phyloP scores from a whole-genome alignment of 192 early-diverging fungal species.

The Anaeromyces robustus region DNA sequence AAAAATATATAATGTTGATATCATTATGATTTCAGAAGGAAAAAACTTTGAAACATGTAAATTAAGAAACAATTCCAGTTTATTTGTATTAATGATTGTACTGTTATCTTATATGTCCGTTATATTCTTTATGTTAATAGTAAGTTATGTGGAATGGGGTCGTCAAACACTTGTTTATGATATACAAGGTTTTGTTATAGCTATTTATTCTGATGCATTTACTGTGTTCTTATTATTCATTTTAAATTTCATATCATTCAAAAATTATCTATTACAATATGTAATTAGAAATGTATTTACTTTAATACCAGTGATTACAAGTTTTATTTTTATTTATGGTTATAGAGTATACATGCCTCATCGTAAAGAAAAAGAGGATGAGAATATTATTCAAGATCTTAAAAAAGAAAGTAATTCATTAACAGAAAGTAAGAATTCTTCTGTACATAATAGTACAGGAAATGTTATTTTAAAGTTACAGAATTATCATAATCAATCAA shows the following conservation, averaged over 20 bases:
- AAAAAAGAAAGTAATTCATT: no score
- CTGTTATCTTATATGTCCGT: not conserved
- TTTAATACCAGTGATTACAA: not conserved
- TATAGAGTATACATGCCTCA: not conserved
- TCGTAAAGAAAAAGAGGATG: not conserved
- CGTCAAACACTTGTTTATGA: not conserved
- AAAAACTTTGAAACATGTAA: not conserved
- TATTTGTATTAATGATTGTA: not conserved
- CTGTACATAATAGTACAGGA: no score
- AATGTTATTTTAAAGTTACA: no score
- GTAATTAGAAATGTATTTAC: not conserved
- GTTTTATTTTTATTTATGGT: not conserved
- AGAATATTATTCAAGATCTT: no score
- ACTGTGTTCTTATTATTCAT: not conserved
- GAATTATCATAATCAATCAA: no score
- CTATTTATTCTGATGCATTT: not conserved
- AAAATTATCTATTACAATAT: not conserved
- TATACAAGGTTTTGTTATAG: not conserved
- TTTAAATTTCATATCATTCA: not conserved
- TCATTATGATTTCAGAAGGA: not conserved
- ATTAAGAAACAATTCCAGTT: not conserved
- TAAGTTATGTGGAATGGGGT: not conserved
- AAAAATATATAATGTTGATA: not conserved
- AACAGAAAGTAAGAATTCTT: no score
- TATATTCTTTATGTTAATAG: not conserved